phyloP scores from a whole-genome alignment of 1,284 basidiomycete species.

The Tremellales sp. region DNA sequence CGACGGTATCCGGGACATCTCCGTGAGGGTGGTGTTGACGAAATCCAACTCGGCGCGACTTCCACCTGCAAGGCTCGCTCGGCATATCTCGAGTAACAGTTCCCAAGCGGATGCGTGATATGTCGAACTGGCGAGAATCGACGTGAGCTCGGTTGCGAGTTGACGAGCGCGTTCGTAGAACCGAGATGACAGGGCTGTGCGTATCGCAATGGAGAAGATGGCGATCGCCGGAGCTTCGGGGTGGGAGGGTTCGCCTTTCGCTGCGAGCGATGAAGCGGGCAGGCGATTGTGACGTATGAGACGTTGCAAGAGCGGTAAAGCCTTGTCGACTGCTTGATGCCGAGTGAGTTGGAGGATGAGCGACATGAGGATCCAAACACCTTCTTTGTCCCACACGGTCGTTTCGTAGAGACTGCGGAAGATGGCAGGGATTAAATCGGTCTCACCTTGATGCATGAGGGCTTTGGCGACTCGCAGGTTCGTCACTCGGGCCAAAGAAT shows the following conservation, averaged over 20 bases:
- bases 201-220: background rate
- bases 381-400: conserved; percentile 9
- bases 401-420: conserved; percentile 17
- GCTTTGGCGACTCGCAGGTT: conserved; percentile 4
- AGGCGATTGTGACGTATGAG: background rate
- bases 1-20: background rate
- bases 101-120: background rate
- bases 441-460: conserved; percentile 1
- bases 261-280: conserved; percentile 2
- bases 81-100: background rate
- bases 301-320: background rate
- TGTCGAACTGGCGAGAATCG: background rate
- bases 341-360: conserved; percentile 15
- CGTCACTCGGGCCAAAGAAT: conserved; percentile 3
- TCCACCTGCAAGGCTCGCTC: background rate
- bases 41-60: background rate
- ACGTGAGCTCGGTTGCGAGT: background rate
- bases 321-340: conserved; percentile 4
- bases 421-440: conserved; percentile 7
- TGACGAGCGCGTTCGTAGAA: background rate
- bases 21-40: background rate
- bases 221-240: background rate
- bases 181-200: background rate
- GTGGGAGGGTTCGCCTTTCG: conserved; percentile 2
- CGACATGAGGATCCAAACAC: conserved; percentile 16